Conservation (phyloP, 2,329 filamentous ascomycete genomes). For the Capronia americana region DNA sequence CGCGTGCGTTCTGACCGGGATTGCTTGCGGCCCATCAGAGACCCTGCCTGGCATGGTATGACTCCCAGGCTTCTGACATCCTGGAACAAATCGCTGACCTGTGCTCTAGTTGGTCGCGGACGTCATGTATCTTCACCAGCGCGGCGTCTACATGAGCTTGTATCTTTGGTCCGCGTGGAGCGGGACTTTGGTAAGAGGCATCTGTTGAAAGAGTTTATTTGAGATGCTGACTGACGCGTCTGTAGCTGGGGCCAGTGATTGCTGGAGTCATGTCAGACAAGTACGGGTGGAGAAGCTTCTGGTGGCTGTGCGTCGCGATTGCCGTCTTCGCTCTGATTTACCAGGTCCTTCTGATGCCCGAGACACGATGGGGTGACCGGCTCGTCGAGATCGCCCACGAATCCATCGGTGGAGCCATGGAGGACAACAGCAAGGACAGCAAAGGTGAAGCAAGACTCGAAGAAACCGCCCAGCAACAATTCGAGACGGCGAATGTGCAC, state of each 20-base stretch:
- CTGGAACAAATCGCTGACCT: neutral
- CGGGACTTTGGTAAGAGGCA: constrained; percentile 35
- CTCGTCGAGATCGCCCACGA: constrained; percentile 18
- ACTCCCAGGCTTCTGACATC: too few relatives aligned
- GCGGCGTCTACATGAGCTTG: constrained; percentile 49
- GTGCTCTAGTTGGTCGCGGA: constrained; percentile 54
- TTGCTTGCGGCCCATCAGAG: constrained; percentile 53
- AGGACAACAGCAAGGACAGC: neutral
- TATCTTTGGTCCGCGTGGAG: constrained; percentile 44
- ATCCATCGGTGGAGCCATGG: neutral
- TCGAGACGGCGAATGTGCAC: neutral
- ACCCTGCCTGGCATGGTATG: constrained; percentile 44
- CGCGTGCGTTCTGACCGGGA: constrained; percentile 51
- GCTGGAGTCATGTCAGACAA: constrained; percentile 50
- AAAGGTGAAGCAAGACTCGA: constrained; percentile 5
- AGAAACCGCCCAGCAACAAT: constrained; percentile 6
- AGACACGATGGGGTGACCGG: constrained; percentile 47
- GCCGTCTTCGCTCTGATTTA: constrained; percentile 49
- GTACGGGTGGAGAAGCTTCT: constrained; percentile 55
- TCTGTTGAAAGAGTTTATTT: constrained; percentile 39
- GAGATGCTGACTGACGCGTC: constrained; percentile 38
- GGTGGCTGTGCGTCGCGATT: constrained; percentile 53
- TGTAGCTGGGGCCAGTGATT: constrained; percentile 55
- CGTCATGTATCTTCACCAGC: constrained; percentile 54
- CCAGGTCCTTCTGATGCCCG: constrained; percentile 51